Base-by-base conservation (phyloP, 768 basidiomycete species). In the Panaeolus papilionaceus region DNA sequence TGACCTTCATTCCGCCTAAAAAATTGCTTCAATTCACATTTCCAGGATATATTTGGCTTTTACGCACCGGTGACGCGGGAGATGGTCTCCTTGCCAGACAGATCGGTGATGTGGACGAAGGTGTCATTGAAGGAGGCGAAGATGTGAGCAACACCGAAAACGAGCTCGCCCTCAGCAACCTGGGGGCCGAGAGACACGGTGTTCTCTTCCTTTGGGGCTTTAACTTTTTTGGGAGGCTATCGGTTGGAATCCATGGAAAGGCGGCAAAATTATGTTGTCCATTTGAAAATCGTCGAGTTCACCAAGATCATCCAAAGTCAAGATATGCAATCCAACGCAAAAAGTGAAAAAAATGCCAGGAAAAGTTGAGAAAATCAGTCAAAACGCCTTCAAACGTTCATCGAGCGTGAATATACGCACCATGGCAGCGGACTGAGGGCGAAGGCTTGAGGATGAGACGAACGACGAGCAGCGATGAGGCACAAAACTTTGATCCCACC, bases 71-170 rank as follows among this genome's bases (percentile, higher is more conserved):
- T 99, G 70, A 98, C 95, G 77, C 98, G 95, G 74, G 95, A 94
- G 84, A 99, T 95, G 79, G 98, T 99, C 86, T 99, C 98, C 85
- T 94, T 96, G 75, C 98, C 98, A 26, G 96, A 96, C 67, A 99
- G 83, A 92, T 99, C 98, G 80, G 98, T 99, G 76, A 99, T 86
- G 79, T 99, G 98, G 73, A 99, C 98, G 81, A 99, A 99, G 67
- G 98, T 99, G 78, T 99, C 98, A 83, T 99, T 99, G 90, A 99
- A 99, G 67, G 95, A 97, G 45, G 98, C 97, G 75, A 92, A 99
- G 84, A 99, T 98, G 86, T 97, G 97, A 11, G 98, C 98, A 69
- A 98, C 96, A 72, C 97, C 97, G 77, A 97, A 98, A 49, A 99
- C 97, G 75, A 92, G 90, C 82, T 98, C 96, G 77, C 97, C 96